phyloP scores from a whole-genome alignment of 2,329 filamentous ascomycete genomes.

The Zasmidium angulare region DNA sequence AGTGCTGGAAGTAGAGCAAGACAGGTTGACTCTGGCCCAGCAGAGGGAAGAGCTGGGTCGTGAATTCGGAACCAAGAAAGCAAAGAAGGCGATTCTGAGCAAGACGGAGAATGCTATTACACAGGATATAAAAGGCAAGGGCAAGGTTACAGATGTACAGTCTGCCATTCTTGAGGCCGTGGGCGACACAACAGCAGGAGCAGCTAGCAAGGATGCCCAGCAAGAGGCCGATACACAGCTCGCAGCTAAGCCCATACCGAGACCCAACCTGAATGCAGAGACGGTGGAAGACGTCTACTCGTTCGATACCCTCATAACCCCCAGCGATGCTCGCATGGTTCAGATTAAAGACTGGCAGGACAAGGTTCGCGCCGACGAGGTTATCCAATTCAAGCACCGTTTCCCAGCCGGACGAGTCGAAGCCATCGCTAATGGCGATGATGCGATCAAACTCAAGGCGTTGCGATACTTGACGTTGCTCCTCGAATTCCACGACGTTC shows the following conservation, averaged over 20 bases:
- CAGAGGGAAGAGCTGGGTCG: slow-evolving; percentile 69
- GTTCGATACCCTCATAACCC: slow-evolving; percentile 64
- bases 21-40: slow-evolving; percentile 50
- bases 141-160: slow-evolving; percentile 57
- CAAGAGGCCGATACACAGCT: slow-evolving; percentile 65
- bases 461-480: slow-evolving; percentile 50
- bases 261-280: slow-evolving; percentile 65
- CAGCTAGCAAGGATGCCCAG: slow-evolving; percentile 64
- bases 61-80: slow-evolving; percentile 82
- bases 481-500: slow-evolving; percentile 47
- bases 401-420: slow-evolving; percentile 67
- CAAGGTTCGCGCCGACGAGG: slow-evolving; percentile 57
- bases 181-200: slow-evolving; percentile 59
- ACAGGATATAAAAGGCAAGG: slow-evolving; percentile 44
- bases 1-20: slow-evolving; percentile 39
- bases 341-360: slow-evolving; percentile 75
- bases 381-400: slow-evolving; percentile 57
- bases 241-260: slow-evolving; percentile 70
- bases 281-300: slow-evolving; percentile 73
- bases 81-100: slow-evolving; percentile 72
- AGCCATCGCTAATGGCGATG: slow-evolving; percentile 55
- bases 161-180: slow-evolving; percentile 65
- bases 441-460: slow-evolving; percentile 48
- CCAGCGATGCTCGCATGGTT: slow-evolving; percentile 65
- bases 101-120: slow-evolving; percentile 70